Percentiles rank a stretch among this genome's conserved stretches.
phyloP scores from a whole-genome alignment of 805 yeast species.

The Metschnikowia dekortorum region DNA sequence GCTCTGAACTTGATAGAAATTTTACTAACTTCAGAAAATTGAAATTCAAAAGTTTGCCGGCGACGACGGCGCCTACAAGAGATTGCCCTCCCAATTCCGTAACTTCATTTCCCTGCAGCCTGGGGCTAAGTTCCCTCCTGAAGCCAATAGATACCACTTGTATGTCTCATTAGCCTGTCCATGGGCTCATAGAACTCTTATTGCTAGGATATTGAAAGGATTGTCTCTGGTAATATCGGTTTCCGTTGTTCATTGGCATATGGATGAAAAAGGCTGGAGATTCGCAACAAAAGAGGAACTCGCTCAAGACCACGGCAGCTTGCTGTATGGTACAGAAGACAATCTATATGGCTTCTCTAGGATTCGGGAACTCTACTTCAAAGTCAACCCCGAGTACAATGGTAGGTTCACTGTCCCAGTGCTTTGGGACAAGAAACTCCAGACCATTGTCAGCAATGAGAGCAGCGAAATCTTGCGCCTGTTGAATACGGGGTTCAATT shows the following conservation, averaged over 20 bases:
- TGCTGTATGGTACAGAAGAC: constrained; percentile 32
- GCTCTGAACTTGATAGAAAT: not conserved
- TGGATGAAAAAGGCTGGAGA: constrained; percentile 89
- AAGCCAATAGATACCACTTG: constrained; percentile 76
- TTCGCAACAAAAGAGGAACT: constrained; percentile 52
- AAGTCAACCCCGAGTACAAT: constrained; percentile 66
- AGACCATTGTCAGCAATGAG: constrained; percentile 88
- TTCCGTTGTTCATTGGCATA: constrained; percentile 86
- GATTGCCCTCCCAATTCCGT: constrained; percentile 57
- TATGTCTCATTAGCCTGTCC: constrained; percentile 91
- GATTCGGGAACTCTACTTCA: constrained; percentile 67
- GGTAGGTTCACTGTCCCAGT: constrained; percentile 93
- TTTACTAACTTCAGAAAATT: constrained; percentile 20
- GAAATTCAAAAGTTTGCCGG: constrained; percentile 49
- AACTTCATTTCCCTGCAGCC: constrained; percentile 53
- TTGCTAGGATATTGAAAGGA: constrained; percentile 72
- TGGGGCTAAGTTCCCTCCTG: constrained; percentile 67
- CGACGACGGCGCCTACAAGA: constrained; percentile 51
- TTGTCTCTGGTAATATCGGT: constrained; percentile 51
- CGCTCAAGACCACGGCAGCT: constrained; percentile 47
- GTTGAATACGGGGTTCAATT: constrained; percentile 69
- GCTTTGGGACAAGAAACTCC: constrained; percentile 79
- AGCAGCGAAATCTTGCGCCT: constrained; percentile 85
- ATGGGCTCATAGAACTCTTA: constrained; percentile 88
- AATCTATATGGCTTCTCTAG: constrained; percentile 54